Evolutionary conservation across 768 basidiomycete genomes (phyloP).

Genomic region (Phlebiopsis flavidoalba): DNA sequence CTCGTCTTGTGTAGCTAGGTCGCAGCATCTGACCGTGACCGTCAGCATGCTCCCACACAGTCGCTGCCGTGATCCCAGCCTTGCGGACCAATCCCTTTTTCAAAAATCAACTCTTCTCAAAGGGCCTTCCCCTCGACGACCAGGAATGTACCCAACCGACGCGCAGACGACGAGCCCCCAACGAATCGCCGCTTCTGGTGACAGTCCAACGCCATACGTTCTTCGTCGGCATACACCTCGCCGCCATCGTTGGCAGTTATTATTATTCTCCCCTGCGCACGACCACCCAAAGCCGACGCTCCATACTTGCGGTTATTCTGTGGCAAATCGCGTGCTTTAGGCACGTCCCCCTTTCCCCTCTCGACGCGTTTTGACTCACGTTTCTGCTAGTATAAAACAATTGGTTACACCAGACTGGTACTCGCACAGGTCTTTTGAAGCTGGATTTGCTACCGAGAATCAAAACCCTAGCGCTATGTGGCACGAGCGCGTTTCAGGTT

Average conservation of each 20-base stretch:
- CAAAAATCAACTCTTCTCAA: not conserved
- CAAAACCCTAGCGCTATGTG: slow-evolving; percentile 57
- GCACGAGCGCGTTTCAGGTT: slow-evolving; percentile 72
- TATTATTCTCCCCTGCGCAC: slow-evolving; percentile 42
- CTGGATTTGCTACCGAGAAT: slow-evolving; percentile 49
- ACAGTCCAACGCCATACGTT: slow-evolving; percentile 55
- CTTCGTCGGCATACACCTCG: slow-evolving; percentile 53
- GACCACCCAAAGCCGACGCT: slow-evolving; percentile 36
- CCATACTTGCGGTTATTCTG: slow-evolving; percentile 46
- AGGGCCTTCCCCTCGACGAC: not conserved
- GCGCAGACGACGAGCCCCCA: not conserved
- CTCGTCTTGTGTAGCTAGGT: not conserved
- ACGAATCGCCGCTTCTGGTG: slow-evolving; percentile 45
- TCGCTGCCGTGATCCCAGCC: too few relatives aligned
- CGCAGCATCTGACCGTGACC: too few relatives aligned
- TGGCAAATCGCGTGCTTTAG: slow-evolving; percentile 75
- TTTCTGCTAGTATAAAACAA: slow-evolving; percentile 49
- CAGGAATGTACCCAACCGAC: not conserved
- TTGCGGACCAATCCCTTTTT: too few relatives aligned
- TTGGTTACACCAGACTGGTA: slow-evolving; percentile 80
- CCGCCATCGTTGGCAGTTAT: slow-evolving; percentile 47
- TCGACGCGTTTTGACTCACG: not conserved
- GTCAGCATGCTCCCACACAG: too few relatives aligned
- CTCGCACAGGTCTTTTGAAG: slow-evolving; percentile 68
- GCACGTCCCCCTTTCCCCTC: slow-evolving; percentile 30